A percentile compares a stretch with the other conserved stretches of the same genome.
phyloP scores from a whole-genome alignment of 2,329 filamentous ascomycete species.

The Bipolaris oryzae region DNA sequence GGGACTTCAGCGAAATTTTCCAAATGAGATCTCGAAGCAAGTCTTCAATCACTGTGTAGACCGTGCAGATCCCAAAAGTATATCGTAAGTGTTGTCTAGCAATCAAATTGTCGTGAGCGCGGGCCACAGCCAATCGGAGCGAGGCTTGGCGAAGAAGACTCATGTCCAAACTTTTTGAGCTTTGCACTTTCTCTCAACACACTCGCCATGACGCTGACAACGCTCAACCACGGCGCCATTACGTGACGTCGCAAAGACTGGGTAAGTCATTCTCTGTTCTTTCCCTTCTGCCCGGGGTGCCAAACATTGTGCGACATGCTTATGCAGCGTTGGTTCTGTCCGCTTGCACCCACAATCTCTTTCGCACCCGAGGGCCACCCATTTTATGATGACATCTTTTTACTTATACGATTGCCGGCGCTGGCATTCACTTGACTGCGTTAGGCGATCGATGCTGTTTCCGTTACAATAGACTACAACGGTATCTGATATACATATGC shows the following conservation, averaged over 20 bases:
- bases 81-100: neutral
- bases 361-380: neutral
- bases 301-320: neutral
- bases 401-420: conserved; percentile 32
- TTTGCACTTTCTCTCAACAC: conserved; percentile 10
- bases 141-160: conserved; percentile 17
- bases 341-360: conserved; percentile 1
- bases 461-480: conserved; percentile 48
- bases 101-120: neutral
- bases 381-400: conserved; percentile 35
- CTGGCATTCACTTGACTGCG: conserved; percentile 43
- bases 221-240: conserved; percentile 14
- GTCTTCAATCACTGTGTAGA: neutral
- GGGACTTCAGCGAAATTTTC: neutral
- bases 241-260: conserved; percentile 17
- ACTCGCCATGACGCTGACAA: conserved; percentile 18
- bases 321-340: neutral
- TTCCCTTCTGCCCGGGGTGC: neutral
- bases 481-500: conserved; percentile 42
- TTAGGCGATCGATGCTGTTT: conserved; percentile 40
- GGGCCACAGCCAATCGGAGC: conserved; percentile 8
- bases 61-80: neutral
- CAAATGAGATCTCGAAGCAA: neutral
- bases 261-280: conserved; percentile 11
- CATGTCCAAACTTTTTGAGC: conserved; percentile 12